A percentile compares a stretch with the other conserved stretches of the same genome.
Conservation (phyloP, 2,329 filamentous ascomycete species). For the Eutypa lata region DNA sequence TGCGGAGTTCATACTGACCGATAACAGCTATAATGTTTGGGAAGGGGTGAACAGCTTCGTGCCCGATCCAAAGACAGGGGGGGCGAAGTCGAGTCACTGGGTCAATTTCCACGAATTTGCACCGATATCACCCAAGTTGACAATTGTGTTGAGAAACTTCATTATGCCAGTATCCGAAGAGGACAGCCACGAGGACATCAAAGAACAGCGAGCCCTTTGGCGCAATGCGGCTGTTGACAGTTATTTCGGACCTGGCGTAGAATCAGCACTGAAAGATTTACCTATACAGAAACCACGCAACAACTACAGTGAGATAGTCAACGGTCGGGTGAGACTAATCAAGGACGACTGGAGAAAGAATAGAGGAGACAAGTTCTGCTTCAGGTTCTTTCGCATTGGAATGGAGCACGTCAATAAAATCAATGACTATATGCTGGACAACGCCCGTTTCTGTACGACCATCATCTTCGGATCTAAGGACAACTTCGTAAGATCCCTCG, state of each 20-base stretch:
- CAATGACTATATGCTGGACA: slow-evolving; percentile 28
- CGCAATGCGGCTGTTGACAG: slow-evolving; percentile 5
- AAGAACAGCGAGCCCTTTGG: slow-evolving; percentile 1
- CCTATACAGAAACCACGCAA: slow-evolving; percentile 26
- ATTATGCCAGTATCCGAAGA: slow-evolving; percentile 19
- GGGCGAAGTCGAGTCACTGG: not conserved
- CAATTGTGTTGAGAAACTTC: slow-evolving; percentile 22
- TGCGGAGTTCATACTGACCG: slow-evolving; percentile 14
- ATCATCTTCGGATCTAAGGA: slow-evolving; percentile 23
- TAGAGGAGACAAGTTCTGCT: slow-evolving; percentile 24
- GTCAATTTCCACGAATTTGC: slow-evolving; percentile 26
- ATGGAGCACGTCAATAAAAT: slow-evolving; percentile 26
- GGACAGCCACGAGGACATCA: slow-evolving; percentile 10
- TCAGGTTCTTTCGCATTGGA: slow-evolving; percentile 24
- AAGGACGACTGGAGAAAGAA: slow-evolving; percentile 10
- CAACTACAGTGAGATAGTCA: slow-evolving; percentile 19
- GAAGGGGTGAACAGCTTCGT: slow-evolving; percentile 22
- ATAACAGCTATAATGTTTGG: slow-evolving; percentile 19
- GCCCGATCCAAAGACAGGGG: slow-evolving; percentile 12
- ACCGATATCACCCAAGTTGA: slow-evolving; percentile 23
- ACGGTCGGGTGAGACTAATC: slow-evolving; percentile 12
- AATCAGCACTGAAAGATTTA: slow-evolving; percentile 22
- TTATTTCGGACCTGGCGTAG: slow-evolving; percentile 5
- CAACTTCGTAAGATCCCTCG: slow-evolving; percentile 18
- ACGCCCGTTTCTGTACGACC: slow-evolving; percentile 16